These are phyloP conservation scores for Codiaeum variegatum DNA, from an alignment of 441 rosid species.

Conservation along the genomic window DNA sequence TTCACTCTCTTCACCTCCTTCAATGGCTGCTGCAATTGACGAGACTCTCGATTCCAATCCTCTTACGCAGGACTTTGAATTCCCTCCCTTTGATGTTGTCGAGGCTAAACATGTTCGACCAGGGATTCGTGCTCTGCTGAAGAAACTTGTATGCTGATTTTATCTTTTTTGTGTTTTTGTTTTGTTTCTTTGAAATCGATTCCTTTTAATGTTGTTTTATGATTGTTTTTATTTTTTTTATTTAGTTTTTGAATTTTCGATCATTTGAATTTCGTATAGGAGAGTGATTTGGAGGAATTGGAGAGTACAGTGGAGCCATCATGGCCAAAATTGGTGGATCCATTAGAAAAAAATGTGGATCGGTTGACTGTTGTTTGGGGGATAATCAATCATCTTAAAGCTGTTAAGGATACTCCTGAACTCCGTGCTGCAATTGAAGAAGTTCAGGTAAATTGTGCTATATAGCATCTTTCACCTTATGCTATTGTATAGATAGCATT, in stretches of 20 bases:
- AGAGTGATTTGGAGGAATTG: conserved; percentile 64
- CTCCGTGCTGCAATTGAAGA: conserved; percentile 87
- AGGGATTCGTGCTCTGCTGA: conserved; percentile 63
- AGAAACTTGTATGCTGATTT: conserved; percentile 45
- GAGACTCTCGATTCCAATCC: conserved; percentile 44
- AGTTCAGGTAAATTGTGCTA: conserved; percentile 60
- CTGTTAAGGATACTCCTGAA: conserved; percentile 77
- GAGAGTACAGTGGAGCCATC: conserved; percentile 78
- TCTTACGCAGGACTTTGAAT: conserved; percentile 60
- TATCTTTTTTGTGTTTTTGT: background rate
- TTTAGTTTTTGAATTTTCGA: background rate
- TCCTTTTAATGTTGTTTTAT: background rate
- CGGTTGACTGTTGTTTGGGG: conserved; percentile 68
- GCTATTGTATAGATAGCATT: background rate
- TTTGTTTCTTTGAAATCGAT: background rate
- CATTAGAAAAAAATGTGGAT: conserved; percentile 73
- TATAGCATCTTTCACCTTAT: background rate
- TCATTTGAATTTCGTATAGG: conserved; percentile 34
- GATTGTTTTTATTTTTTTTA: background rate
- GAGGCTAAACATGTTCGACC: conserved; percentile 65
- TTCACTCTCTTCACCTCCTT: conserved; percentile 30
- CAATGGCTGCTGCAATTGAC: conserved; percentile 33
- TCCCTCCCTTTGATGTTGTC: conserved; percentile 68
- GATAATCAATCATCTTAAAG: conserved; percentile 66
- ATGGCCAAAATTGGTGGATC: conserved; percentile 81